phyloP scores from a whole-genome alignment of 371 early-diverging fungal species.

The Mortierella sp. region DNA sequence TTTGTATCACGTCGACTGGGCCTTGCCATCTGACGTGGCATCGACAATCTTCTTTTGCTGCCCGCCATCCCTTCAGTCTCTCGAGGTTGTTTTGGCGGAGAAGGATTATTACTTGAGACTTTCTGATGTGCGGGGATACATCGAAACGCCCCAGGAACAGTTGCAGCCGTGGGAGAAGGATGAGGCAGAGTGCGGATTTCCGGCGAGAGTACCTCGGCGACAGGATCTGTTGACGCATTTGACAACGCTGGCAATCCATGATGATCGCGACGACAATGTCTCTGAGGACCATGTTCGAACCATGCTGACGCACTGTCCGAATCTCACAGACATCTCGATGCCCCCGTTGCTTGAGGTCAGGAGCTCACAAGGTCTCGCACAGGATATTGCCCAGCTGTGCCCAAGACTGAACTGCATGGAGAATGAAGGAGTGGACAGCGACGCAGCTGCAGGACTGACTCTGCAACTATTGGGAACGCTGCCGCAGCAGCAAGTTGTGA shows the following conservation, averaged over 20 bases:
- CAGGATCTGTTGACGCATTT: not conserved
- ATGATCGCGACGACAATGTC: not conserved
- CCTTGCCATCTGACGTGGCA: no score
- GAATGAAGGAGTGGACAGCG: not conserved
- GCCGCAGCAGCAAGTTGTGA: not conserved
- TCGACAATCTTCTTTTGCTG: not conserved
- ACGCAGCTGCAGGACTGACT: not conserved
- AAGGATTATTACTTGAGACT: not conserved
- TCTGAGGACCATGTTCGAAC: not conserved
- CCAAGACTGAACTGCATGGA: not conserved
- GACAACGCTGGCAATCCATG: not conserved
- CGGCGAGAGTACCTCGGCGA: not conserved
- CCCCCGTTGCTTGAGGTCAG: not conserved
- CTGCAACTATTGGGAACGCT: not conserved
- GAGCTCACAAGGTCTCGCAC: not conserved
- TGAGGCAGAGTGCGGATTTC: not conserved
- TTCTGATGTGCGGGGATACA: no score
- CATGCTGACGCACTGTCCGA: not conserved
- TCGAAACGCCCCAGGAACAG: no score
- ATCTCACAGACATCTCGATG: not conserved
- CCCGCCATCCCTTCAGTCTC: not conserved
- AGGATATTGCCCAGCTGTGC: not conserved
- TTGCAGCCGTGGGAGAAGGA: not conserved
- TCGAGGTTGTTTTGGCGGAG: not conserved
- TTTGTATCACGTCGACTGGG: no score